Evolutionary conservation across 1,284 basidiomycete genomes (phyloP), one percentile per base, ranked within the genome.

Genomic region (Vanrija sp.): DNA sequence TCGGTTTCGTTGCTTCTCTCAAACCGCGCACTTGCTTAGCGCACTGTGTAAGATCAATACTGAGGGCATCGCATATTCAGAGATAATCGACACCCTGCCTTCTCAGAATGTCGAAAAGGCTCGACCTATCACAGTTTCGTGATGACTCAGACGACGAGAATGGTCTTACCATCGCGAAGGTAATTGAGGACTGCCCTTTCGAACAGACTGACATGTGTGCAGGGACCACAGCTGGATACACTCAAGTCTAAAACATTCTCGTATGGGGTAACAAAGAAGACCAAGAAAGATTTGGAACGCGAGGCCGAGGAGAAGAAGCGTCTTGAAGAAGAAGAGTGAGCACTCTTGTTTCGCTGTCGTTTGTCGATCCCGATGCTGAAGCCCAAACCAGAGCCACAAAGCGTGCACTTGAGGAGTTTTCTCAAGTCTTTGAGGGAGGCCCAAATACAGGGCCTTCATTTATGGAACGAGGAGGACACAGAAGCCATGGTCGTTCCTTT

Each of bases 261-360:
- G 3, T 66, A 73, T 52, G 78, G 77, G 0, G 74, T 72, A 16
- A 73, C 72, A 15, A 77, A 75, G 49, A 80, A 80, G 67, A 76
- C 76, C 2, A 79, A 95, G 75, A 91, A 88, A 69, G 92, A 96
- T 69, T 84, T 87, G 65, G 92, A 96, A 71, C 86, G 85, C 48
- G 91, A 90, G 46, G 89, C 90, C 54, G 88, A 87, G 34, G 93
- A 92, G 78, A 85, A 85, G 69, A 84, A 81, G 63, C 86, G 89
- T 69, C 86, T 89, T 66, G 91, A 93, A 68, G 87, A 87, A 57
- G 83, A 85, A 64, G 61, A 71, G 75, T 76, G 40, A 40, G 72
- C 61, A 15, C 42, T 3, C n/a, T 9, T 34, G 4, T 12, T 2
- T 15, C 9, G 9, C 14, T n/a, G 14, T 38, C 28, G 21, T 8